A percentile compares a stretch with the other conserved stretches of the same genome.
phyloP scores from a whole-genome alignment of 805 yeast species.

The Candida tallmaniae region DNA sequence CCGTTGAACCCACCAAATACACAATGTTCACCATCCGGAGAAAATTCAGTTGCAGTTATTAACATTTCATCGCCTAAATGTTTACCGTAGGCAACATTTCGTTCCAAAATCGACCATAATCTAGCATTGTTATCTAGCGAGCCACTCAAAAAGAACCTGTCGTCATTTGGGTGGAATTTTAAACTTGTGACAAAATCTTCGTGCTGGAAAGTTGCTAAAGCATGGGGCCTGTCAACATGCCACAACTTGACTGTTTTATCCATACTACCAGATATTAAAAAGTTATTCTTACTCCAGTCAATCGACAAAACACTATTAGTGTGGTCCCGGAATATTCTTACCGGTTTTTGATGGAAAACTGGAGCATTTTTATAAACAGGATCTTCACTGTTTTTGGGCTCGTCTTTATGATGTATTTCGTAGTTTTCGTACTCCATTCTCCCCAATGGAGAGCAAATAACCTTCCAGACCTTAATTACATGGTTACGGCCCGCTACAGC shows the following conservation, averaged over 20 bases:
- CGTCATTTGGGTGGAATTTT: conserved; percentile 79
- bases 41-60: conserved; percentile 70
- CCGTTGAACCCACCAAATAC: conserved; percentile 82
- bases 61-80: conserved; percentile 58
- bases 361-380: conserved; percentile 53
- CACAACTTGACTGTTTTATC: conserved; percentile 80
- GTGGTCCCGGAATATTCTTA: conserved; percentile 61
- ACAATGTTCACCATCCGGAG: conserved; percentile 58
- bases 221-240: conserved; percentile 68
- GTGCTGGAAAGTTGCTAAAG: conserved; percentile 63
- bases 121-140: conserved; percentile 71
- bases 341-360: conserved; percentile 68
- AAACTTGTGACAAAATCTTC: conserved; percentile 82
- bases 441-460: conserved; percentile 67
- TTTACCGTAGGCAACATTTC: conserved; percentile 47
- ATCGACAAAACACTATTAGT: conserved; percentile 64
- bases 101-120: conserved; percentile 83
- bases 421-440: conserved; percentile 42
- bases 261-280: conserved; percentile 75
- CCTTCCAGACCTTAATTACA: conserved; percentile 70
- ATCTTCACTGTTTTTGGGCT: conserved; percentile 8
- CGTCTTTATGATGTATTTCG: conserved; percentile 9
- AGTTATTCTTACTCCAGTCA: conserved; percentile 87
- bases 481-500: conserved; percentile 84
- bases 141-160: conserved; percentile 79